These are phyloP conservation scores for Cicer yamashitae DNA, from an alignment of 306 rosid genomes.

Conservation along the genomic window DNA sequence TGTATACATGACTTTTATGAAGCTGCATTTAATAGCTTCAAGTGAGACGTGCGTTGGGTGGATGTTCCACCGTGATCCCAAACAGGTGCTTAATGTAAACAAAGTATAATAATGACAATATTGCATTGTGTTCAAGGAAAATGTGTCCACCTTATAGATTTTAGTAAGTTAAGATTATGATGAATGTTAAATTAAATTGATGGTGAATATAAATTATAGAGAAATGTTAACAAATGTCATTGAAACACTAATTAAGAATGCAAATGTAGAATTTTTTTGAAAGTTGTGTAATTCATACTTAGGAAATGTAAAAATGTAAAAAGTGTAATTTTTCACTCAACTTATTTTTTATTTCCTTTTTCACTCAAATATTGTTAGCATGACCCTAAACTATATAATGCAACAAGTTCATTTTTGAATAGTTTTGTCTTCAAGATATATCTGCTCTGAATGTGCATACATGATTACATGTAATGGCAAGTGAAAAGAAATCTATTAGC, in stretches of 20 bases:
- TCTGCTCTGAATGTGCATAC: constrained; percentile 10
- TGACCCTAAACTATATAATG: neutral
- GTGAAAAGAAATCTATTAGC: neutral
- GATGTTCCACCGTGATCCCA: too few species aligned
- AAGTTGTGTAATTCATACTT: too few species aligned
- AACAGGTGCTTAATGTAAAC: neutral
- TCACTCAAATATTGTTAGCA: too few species aligned
- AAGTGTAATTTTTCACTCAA: too few species aligned
- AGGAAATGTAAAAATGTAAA: too few species aligned
- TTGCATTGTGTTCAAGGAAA: constrained; percentile 5
- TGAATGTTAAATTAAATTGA: neutral
- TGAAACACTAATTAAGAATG: too few species aligned
- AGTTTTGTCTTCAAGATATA: neutral
- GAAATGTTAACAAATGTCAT: too few species aligned
- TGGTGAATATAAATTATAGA: neutral
- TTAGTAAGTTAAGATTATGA: neutral
- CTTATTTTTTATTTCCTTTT: too few species aligned
- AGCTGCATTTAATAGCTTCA: too few species aligned
- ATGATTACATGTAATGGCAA: constrained; percentile 25
- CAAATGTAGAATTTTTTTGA: too few species aligned
- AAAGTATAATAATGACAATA: constrained; percentile 30
- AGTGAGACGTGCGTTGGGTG: too few species aligned
- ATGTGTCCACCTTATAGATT: neutral
- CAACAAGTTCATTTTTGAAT: neutral
- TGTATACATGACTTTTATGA: too few species aligned